Base-by-base conservation (phyloP, 163 green algal species). In the Scenedesmus sp. region DNA sequence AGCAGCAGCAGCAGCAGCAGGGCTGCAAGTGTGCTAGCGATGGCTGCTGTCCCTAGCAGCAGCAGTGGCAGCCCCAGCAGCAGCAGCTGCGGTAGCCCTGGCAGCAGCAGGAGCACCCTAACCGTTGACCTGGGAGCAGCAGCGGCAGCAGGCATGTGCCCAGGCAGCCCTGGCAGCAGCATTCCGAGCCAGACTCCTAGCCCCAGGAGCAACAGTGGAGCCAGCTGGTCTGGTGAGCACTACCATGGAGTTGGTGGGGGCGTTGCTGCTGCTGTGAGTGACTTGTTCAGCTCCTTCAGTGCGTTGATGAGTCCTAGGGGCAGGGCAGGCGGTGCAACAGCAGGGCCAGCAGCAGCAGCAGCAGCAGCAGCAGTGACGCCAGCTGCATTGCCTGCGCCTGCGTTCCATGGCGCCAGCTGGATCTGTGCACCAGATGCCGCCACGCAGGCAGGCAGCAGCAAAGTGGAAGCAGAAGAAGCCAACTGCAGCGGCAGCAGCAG, bases 231-330 rank as follows among this genome's bases (percentile, higher is more conserved):
- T 52, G 70, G 70, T 23, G 4, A 79, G 70, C 70, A 79, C 23
- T 79, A 52, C 23, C 70, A 79, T 3, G 70, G 70, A 7, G 23
- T 12, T 52, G 23, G 23, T 52, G 23, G 23, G 1, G 55, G 82
- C 16, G 55, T 86, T 64, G 52, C 82, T 86, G 52, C 82, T 67
- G 82, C 55, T 70, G 82, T 86, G 4, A n/a, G 82, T 6, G 82
- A 88, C 20, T 18, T 89, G 84, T 46, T 89, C 13, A 18, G 84
- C 34, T 66, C 62, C 1, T 59, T 89, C 52, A 46, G 84, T 1
- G 52, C 84, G 3, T 13, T 89, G 12, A 1, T 89, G 34, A 82
- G 62, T 12, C 84, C 84, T 18, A 89, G 23, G 59, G 23, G 84
- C 59, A 79, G 70, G 3, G 15, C 59, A 88, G 83, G 12, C 2